A percentile compares a stretch with the other conserved stretches of the same genome.
phyloP scores from a whole-genome alignment of 495 filamentous ascomycete genomes.

The Ramalina peruviana region DNA sequence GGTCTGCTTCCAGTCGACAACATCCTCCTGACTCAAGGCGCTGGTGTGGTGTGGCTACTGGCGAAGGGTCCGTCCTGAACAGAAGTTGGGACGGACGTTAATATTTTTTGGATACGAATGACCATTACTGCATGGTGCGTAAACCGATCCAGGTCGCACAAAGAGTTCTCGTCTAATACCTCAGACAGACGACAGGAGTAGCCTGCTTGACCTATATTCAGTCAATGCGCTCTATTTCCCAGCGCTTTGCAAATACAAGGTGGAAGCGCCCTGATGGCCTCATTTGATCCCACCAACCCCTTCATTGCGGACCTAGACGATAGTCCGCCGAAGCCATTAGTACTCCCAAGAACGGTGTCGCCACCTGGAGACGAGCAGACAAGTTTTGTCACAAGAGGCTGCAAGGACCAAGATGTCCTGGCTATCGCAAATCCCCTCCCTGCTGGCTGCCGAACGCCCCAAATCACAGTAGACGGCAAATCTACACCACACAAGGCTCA shows the following conservation, averaged over 20 bases:
- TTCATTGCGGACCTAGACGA: not conserved
- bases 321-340: not conserved
- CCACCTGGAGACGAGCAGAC: too few relatives aligned
- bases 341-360: too few relatives aligned
- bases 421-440: not conserved
- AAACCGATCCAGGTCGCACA: not conserved
- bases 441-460: conserved; percentile 21
- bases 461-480: conserved; percentile 14
- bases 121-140: not conserved
- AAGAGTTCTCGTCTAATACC: not conserved
- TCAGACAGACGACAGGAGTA: not conserved
- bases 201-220: not conserved
- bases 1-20: not conserved
- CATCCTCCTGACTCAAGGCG: not conserved
- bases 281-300: not conserved
- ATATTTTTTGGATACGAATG: conserved; percentile 13
- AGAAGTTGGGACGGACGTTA: conserved; percentile 39
- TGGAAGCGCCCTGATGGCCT: not conserved
- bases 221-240: not conserved
- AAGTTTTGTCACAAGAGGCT: too few relatives aligned
- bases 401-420: too few relatives aligned
- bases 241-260: not conserved
- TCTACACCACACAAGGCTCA: not conserved
- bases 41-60: conserved; percentile 36
- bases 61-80: conserved; percentile 43